A percentile compares a stretch with the other conserved stretches of the same genome.
phyloP scores from a whole-genome alignment of 2,329 filamentous ascomycete species.

The Pseudogymnoascus sp. region DNA sequence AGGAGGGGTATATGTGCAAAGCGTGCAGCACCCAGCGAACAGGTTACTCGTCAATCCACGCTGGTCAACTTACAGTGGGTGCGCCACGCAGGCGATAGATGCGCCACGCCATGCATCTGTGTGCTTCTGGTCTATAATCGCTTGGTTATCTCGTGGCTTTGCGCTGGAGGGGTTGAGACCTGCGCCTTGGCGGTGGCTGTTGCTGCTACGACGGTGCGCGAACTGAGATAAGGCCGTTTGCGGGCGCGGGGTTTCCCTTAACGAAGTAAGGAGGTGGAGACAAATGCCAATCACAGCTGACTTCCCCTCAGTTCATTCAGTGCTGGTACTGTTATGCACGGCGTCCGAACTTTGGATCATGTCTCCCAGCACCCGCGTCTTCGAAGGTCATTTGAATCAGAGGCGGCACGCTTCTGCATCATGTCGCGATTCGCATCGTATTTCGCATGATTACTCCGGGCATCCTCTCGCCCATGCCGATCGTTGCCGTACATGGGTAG shows the following conservation, averaged over 20 bases:
- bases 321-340: background rate
- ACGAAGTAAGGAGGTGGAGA: background rate
- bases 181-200: background rate
- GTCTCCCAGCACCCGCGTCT: background rate
- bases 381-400: conserved; percentile 1
- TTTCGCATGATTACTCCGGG: background rate
- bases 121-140: background rate
- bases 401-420: background rate
- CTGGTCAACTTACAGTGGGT: background rate
- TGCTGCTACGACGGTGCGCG: background rate
- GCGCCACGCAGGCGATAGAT: background rate
- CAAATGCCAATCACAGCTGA: background rate
- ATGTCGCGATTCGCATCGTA: background rate
- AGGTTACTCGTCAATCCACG: background rate
- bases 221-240: conserved; percentile 7
- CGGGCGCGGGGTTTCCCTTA: background rate
- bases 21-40: background rate
- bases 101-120: background rate
- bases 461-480: background rate
- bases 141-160: conserved; percentile 2
- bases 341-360: background rate
- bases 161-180: background rate
- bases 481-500: background rate
- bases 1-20: conserved; percentile 6
- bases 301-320: background rate